Base-by-base conservation (phyloP, 2,329 filamentous ascomycete genomes). In the Bipolaris gigantea region DNA sequence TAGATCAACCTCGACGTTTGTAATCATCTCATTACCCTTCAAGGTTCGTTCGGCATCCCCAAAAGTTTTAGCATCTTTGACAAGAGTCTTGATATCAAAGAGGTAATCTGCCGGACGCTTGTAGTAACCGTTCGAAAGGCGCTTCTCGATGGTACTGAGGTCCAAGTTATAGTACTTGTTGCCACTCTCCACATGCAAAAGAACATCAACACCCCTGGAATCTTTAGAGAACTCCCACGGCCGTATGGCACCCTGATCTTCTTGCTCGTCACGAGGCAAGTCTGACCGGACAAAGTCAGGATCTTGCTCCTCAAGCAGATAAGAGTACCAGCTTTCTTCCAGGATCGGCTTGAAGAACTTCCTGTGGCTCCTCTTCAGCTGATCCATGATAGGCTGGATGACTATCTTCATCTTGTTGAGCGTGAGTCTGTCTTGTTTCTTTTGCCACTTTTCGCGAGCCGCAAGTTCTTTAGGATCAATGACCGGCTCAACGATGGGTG, bases 111-210 rank as follows among this genome's bases (percentile, higher is more conserved):
- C 88, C 0, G 92, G 90, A 10, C 92, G 86, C 64, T 92, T 90
- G 75, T 99, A 99, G 75, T 91, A 99, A 5, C 94, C 94, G 72
- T 99, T 97, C 4, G 92, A 95, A 32, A 99, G 80, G n/a, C 94
- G 87, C 72, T 96, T 92, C 77, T 99, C 94, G 48, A 99, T 97
- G 1, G 89, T 93, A 3, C 88, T 88, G 10, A 93, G 89, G 69
- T 97, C 92, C 41, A 99, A 80, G 64, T 99, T 99, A 79, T 97
- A 97, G 73, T 88, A 97, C 73, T 92, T 94, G 73, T 94, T 96
- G 53, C 86, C 86, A 1, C 86, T 90, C 2, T 83, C 82, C 5
- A 85, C 86, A 5, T 97, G 89, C 35, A 85, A 80, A 40, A 99
- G 79, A 15, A 92, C 92, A 36, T 85, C 81, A 10, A 89, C 85